phyloP scores from a whole-genome alignment of 768 basidiomycete genomes.

The Calvatia gigantea region DNA sequence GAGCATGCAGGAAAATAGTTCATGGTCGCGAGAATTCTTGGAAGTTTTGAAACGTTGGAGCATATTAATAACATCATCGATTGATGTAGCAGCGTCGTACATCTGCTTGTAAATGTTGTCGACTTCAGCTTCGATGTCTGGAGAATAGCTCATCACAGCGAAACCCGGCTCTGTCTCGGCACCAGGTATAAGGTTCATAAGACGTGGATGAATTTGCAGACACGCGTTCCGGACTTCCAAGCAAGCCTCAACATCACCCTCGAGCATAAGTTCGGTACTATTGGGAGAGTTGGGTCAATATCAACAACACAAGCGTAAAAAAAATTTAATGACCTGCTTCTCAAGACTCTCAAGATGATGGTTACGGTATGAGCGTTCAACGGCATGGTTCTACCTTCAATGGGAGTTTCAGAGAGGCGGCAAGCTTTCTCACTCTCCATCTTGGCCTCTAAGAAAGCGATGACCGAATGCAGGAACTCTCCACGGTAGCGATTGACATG shows the following conservation, averaged over 20 bases:
- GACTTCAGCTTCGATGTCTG: constrained; percentile 90
- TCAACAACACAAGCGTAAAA: neutral
- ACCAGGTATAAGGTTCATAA: constrained; percentile 89
- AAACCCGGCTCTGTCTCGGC: constrained; percentile 90
- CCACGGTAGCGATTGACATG: constrained; percentile 78
- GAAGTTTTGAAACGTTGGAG: constrained; percentile 86
- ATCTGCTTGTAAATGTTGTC: constrained; percentile 96
- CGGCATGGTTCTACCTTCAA: constrained; percentile 80
- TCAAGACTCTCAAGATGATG: constrained; percentile 86
- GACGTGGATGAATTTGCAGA: constrained; percentile 91
- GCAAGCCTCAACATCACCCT: constrained; percentile 81
- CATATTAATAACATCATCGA: constrained; percentile 90
- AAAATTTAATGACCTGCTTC: constrained; percentile 61
- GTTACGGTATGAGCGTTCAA: constrained; percentile 87
- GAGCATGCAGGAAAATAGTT: constrained; percentile 99
- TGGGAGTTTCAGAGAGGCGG: constrained; percentile 71
- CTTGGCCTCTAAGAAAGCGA: constrained; percentile 89
- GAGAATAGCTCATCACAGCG: constrained; percentile 79
- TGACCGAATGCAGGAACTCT: constrained; percentile 83
- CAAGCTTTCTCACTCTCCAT: constrained; percentile 84
- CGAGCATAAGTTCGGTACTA: constrained; percentile 71
- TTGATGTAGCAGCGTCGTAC: constrained; percentile 93
- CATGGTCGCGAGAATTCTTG: constrained; percentile 80
- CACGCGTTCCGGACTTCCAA: constrained; percentile 91
- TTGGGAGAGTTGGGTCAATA: constrained; percentile 4